Base-by-base conservation (phyloP, 495 filamentous ascomycete genomes). In the Aspergillus steynii region DNA sequence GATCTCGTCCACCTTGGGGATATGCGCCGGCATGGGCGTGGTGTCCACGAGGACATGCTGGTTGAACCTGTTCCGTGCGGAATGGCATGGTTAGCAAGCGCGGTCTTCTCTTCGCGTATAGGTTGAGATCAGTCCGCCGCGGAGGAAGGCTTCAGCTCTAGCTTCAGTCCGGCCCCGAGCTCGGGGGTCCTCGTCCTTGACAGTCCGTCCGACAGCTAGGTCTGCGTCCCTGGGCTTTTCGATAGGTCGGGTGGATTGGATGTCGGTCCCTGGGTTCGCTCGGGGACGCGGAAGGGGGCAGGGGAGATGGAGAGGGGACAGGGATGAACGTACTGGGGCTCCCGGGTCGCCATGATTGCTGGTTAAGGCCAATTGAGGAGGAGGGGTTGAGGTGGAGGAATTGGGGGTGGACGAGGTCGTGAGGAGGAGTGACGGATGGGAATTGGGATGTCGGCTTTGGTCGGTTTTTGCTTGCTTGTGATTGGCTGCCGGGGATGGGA, bases 21-120 rank as follows among this genome's bases (percentile, higher is more conserved):
- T 92, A 67, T 87, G 85, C 71, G 89, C 84, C 58, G 95, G 95
- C 71, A 98, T 90, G 67, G 95, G 95, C 61, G 96, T 97, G 65
- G 91, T 94, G 84, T 99, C 96, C 80, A 95, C 84, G 74, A 97
- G 89, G 79, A 90, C 84, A 59, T 90, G 81, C 77, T 96, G 90
- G 82, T 92, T 92, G 87, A 98, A 97, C 69, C 95, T 98, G 77
- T 60, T 62, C 69, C 48, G 55, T 51, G 48, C 25, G 20, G n/a
- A 32, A 50, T 60, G 20, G 20, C 20, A n/a, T 27, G 46, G 49
- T 55, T 53, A 52, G 49, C 10, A 7, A 42, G 31, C 25, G 5
- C 9, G 48, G 8, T 29, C 26, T 20, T 6, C 29, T 32, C 28
- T 37, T 34, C 32, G 61, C 56, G 55, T 20, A 15, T 57, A 60